Evolutionary conservation across 2,329 filamentous ascomycete genomes (phyloP), one percentile per base, ranked within the genome.

Genomic region (Lasiodiplodia sp.): DNA sequence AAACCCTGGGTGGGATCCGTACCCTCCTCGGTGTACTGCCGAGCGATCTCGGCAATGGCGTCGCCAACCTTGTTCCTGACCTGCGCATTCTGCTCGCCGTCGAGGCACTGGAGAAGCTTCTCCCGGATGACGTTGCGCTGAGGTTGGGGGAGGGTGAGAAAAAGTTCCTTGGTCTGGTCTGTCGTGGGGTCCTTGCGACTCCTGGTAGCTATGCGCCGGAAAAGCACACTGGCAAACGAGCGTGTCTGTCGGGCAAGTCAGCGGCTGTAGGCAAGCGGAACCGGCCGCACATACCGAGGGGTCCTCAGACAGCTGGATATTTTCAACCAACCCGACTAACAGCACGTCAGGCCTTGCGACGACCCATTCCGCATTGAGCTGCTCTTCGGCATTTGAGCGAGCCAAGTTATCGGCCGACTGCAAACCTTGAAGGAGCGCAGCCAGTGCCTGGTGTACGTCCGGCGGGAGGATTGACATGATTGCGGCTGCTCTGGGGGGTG

Each of bases 31-130:
- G 92, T 92, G 81, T 97, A 97, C 83, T 99, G 94, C 76, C 96
- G 89, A 55, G 95, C 96, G 70, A 99, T 86, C 82, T 99, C 96
- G 28, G 96, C 96, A 71, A 98, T 92, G n/a, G 95, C 94, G 82
- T 99, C 96, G 74, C 94, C 96, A 78, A 98, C 92, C 82, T 99
- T 99, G 83, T 97, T 96, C 75, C 96, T 88, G 57, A 97, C 92
- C 49, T 88, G 85, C 70, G 89, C 87, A 71, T 92, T 88, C 25
- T 87, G 84, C 82, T 98, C 96, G 70, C 84, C 85, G 69, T 88
- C 88, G 66, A 97, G 85, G 65, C 89, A 89, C 76, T 94, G 88
- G 52, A 98, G 86, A 69, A 98, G 85, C 80, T 95, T 97, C 75
- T 91, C 87, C 73, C 94, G 89, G 75, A 98, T 97, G 58, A 89